A percentile compares a stretch with the other conserved stretches of the same genome.
phyloP scores from a whole-genome alignment of 1,284 basidiomycete genomes.

The Trichosporon ovoides region DNA sequence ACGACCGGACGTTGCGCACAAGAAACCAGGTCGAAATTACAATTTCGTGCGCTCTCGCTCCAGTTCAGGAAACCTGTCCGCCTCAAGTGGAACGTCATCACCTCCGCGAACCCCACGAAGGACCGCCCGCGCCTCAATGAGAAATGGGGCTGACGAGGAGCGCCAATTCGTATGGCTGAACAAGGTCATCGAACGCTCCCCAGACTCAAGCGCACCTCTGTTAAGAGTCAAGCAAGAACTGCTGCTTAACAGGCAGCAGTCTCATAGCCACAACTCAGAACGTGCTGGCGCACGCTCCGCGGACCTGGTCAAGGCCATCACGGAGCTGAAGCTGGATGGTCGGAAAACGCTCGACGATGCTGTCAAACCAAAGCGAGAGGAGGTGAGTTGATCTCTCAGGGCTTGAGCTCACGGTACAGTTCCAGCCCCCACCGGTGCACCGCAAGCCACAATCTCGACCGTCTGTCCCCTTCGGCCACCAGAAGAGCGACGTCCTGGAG shows the following conservation, averaged over 20 bases:
- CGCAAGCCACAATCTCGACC: neutral
- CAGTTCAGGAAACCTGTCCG: neutral
- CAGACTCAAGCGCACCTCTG: neutral
- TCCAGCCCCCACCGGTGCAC: neutral
- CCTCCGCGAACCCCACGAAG: neutral
- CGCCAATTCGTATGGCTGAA: neutral
- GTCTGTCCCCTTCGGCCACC: too few species aligned
- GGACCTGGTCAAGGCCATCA: neutral
- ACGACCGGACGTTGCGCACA: neutral
- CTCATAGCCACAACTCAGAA: neutral
- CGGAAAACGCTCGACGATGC: slow-evolving; percentile 5
- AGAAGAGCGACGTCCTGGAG: slow-evolving; percentile 1
- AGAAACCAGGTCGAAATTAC: neutral
- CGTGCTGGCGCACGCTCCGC: neutral
- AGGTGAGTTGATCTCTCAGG: neutral
- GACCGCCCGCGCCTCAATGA: neutral
- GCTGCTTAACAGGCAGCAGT: neutral
- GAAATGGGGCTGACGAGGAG: neutral
- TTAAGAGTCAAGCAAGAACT: neutral
- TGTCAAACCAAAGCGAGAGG: neutral
- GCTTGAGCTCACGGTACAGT: neutral
- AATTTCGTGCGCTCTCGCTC: neutral
- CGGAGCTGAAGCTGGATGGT: neutral
- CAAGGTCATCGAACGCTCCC: neutral
- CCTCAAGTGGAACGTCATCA: neutral